phyloP scores from a whole-genome alignment of 495 filamentous ascomycete species.

The Acidiella bohemica region DNA sequence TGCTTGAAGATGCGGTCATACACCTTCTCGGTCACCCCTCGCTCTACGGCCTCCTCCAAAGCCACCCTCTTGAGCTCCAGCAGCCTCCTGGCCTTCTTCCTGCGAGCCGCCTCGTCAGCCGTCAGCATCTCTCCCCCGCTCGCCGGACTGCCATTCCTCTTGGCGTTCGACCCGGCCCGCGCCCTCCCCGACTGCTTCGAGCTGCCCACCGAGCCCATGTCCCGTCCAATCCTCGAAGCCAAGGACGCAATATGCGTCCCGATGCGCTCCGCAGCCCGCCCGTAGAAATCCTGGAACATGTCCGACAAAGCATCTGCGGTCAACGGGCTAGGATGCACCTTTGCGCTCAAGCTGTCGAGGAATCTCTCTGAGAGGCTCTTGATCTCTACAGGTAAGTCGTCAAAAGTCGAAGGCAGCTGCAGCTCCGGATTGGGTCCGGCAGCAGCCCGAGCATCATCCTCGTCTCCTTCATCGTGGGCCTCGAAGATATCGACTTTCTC shows the following conservation, averaged over 20 bases:
- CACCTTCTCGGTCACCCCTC: slow-evolving; percentile 70
- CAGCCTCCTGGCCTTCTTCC: slow-evolving; percentile 60
- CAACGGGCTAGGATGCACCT: slow-evolving; percentile 71
- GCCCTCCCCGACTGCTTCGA: slow-evolving; percentile 21
- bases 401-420: slow-evolving; percentile 49
- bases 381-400: slow-evolving; percentile 87
- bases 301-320: slow-evolving; percentile 68
- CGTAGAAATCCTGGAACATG: slow-evolving; percentile 94
- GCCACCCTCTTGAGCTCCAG: slow-evolving; percentile 62
- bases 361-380: slow-evolving; percentile 83
- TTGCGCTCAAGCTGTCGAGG: slow-evolving; percentile 78
- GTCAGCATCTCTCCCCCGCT: slow-evolving; percentile 67
- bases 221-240: slow-evolving; percentile 58
- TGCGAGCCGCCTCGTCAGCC: slow-evolving; percentile 63
- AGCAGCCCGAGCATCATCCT: slow-evolving; percentile 34
- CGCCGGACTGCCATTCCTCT: slow-evolving; percentile 2
- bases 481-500: slow-evolving; percentile 31
- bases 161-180: slow-evolving; percentile 12
- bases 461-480: slow-evolving; percentile 28
- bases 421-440: slow-evolving; percentile 19
- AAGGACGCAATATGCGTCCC: slow-evolving; percentile 75
- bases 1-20: slow-evolving; percentile 86
- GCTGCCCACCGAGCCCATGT: slow-evolving; percentile 38
- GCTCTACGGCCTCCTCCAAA: slow-evolving; percentile 86
- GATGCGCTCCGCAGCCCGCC: slow-evolving; percentile 67